These are phyloP conservation scores for Beta macrorhiza DNA, from an alignment of 179 eudicot genomes.

Conservation along the genomic window DNA sequence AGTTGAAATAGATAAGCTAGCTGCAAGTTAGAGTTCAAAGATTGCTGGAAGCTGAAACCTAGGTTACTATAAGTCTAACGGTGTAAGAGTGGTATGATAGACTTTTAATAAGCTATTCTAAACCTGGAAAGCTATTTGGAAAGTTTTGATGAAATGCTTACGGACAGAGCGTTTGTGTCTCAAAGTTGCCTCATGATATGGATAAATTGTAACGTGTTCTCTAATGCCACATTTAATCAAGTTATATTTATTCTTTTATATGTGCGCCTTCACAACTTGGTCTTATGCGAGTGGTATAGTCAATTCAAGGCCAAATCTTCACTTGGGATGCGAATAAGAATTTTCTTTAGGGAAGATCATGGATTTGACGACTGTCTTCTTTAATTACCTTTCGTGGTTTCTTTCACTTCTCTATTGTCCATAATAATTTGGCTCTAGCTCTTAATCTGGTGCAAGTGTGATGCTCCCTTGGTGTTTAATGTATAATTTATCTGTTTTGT, in stretches of 20 bases:
- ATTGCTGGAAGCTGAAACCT: too few species aligned
- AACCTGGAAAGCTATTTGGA: too few species aligned
- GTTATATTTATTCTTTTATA: neutral
- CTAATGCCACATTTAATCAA: neutral
- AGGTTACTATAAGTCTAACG: too few species aligned
- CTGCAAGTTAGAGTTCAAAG: too few species aligned
- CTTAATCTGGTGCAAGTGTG: neutral
- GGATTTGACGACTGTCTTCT: neutral
- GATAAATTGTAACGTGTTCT: neutral
- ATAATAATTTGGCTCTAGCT: too few species aligned
- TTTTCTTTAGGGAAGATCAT: neutral
- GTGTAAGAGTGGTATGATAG: too few species aligned
- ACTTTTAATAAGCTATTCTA: too few species aligned
- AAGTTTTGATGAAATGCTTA: too few species aligned
- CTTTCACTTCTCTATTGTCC: neutral
- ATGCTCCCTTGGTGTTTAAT: neutral
- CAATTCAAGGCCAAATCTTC: neutral
- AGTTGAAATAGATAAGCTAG: too few species aligned
- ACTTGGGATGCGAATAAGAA: neutral
- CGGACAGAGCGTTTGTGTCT: neutral
- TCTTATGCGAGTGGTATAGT: neutral
- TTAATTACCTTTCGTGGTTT: neutral
- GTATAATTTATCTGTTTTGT: too few species aligned
- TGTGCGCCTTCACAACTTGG: neutral
- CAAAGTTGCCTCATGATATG: neutral